A percentile compares a stretch with the other conserved stretches of the same genome.
phyloP scores from a whole-genome alignment of 345 rosid genomes.

The Brassica incana region DNA sequence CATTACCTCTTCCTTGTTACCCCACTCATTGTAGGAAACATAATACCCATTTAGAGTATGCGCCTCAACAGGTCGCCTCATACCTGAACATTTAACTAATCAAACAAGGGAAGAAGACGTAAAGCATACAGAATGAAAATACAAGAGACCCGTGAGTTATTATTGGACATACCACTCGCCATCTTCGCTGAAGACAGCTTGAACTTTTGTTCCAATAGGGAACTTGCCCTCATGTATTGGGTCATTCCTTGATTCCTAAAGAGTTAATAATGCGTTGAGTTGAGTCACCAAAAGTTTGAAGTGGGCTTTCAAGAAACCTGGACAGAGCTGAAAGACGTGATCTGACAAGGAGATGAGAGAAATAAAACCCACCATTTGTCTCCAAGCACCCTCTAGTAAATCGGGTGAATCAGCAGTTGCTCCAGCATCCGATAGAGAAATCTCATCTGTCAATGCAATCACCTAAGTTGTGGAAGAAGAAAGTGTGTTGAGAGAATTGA shows the following conservation, averaged over 20 bases:
- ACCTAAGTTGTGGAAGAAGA: conserved; percentile 58
- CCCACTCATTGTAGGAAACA: conserved; percentile 78
- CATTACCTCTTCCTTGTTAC: conserved; percentile 91
- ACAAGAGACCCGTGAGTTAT: conserved; percentile 13
- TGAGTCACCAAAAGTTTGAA: neutral
- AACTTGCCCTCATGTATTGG: conserved; percentile 54
- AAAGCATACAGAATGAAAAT: neutral
- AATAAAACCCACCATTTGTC: conserved; percentile 31
- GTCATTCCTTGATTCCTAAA: conserved; percentile 46
- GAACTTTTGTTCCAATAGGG: conserved; percentile 85
- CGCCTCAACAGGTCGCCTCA: conserved; percentile 78
- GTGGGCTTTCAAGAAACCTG: neutral
- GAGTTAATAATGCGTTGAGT: neutral
- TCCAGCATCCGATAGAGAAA: conserved; percentile 52
- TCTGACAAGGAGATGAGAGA: neutral
- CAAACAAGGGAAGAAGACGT: conserved; percentile 54
- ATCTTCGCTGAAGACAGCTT: conserved; percentile 97
- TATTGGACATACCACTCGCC: conserved; percentile 76
- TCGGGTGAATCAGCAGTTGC: conserved; percentile 38
- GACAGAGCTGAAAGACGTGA: neutral
- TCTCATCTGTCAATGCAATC: conserved; percentile 76
- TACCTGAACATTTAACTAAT: conserved; percentile 88
- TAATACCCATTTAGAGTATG: conserved; percentile 73
- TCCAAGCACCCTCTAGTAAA: conserved; percentile 43
- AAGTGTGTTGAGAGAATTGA: conserved; percentile 10